Evolutionary conservation across 164 flowering plant species (phyloP), one percentile per base, ranked within the genome.

Genomic region (Berberis thunbergii): DNA sequence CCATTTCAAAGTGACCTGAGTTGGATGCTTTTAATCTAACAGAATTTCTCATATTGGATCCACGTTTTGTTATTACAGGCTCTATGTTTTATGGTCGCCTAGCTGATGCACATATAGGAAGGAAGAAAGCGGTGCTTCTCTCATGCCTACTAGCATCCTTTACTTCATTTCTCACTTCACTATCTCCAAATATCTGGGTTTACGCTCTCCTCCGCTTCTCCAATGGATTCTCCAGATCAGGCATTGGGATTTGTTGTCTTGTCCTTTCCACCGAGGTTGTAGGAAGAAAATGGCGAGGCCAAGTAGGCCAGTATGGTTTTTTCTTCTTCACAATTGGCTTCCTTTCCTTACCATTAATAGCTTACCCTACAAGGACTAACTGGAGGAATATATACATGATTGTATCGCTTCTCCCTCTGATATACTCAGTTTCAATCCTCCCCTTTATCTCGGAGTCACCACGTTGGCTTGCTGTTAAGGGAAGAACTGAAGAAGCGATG

Each of bases 321-420:
- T 81, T 84, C 67, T 77, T 84, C 77, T 87, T 83, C 82, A 75
- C 90, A 1, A 63, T 64, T 2, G 94, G 94, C 41, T 83, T 85
- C 70, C 73, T 83, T 10, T 83, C 88, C 4, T 78, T 87, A 1
- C 90, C 88, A 2, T 42, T 80, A 1, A 79, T 85, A 4, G 89
- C 94, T 26, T 81, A 82, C 41, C 77, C 80, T 0, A 70, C 76
- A 0, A 77, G 77, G 73, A 64, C 52, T 45, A 61, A 60, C 7
- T 85, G 87, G 88, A 78, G 94, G 43, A 69, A 71, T 50, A 54
- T 84, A 9, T 82, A 85, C 76, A 73, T 6, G 45, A 59, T 77
- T 62, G 72, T 80, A 26, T 77, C 89, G 5, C 26, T 83, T 7
- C 73, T 75, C 7, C 83, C 85, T 26, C 72, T 83, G 6, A 2